Evolutionary conservation across 371 early-diverging fungal species (phyloP), one percentile per base, ranked within the genome.

Genomic region (Lichtheimia ramosa): DNA sequence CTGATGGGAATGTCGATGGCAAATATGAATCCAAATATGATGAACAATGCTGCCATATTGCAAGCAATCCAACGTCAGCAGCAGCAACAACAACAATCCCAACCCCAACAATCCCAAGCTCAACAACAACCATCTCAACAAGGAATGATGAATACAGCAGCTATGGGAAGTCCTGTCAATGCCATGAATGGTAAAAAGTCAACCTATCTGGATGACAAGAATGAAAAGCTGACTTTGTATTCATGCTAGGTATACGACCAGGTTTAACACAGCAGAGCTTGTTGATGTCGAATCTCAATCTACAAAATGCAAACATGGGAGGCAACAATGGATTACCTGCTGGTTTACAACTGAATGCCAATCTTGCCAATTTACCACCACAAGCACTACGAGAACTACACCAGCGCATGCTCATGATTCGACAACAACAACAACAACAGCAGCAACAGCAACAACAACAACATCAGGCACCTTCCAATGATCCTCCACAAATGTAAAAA

Each of bases 401-500:
- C 18, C 73, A 71, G 42, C 61, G 69, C 40, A 14, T 74, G 13
- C 40, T 74, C 2, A 14, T 70, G 21, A 63, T 62, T n/a, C 79
- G 74, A 43, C 79, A 78, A 12, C 79, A 79, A 23, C 72, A 75
- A 16, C 65, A 70, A 8, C 77, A 81, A 40, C 68, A 71, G 27
- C 70, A 73, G 41, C 71, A 70, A 18, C 76, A 72, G 23, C 70
- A 66, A 20, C 80, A 80, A 14, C 77, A 73, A 18, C 71, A 71
- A 13, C 76, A 75, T 50, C 74, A 73, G 28, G 46, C 46, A n/a
- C 46, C n/a, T 18, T 46, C 46, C 18, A 46, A 46, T 21, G 46
- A 46, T 18, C 46, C n/a, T 46, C 46, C 46, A 21, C 46, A 54
- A 54, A 43, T 48, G 24, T 16, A 63, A 59, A 56, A 51, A 20